Conservation (phyloP, 2,329 filamentous ascomycete genomes). For the Emydomyces testavorans region DNA sequence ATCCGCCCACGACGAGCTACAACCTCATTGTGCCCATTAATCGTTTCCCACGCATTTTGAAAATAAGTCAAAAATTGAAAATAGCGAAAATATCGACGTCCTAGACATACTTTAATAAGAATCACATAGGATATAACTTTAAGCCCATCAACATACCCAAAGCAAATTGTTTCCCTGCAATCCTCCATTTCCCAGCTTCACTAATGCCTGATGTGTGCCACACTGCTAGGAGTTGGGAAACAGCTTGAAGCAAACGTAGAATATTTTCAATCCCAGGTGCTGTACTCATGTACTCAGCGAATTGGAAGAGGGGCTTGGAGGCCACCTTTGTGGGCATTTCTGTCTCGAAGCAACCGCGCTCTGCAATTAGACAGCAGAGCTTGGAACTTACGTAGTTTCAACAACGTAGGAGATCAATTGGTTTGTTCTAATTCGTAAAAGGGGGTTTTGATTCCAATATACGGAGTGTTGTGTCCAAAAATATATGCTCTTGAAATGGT, state of each 20-base stretch:
- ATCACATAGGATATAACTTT: too few species aligned
- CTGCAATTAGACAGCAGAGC: background rate
- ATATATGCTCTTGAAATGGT: background rate
- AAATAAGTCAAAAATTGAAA: constrained; percentile 58
- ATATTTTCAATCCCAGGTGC: constrained; percentile 30
- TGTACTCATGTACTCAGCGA: constrained; percentile 26
- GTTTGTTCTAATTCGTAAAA: background rate
- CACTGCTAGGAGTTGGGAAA: constrained; percentile 13
- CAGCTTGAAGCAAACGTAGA: constrained; percentile 31
- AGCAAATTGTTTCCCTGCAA: constrained; percentile 33
- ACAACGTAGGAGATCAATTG: background rate
- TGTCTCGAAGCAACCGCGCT: background rate
- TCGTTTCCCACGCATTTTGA: constrained; percentile 39
- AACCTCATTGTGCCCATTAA: constrained; percentile 18
- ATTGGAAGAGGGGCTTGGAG: constrained; percentile 15
- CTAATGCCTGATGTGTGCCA: background rate
- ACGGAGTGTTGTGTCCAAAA: background rate
- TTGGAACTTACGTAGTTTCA: background rate
- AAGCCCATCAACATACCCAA: constrained; percentile 34
- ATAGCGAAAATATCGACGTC: constrained; percentile 53
- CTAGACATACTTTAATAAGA: constrained; percentile 20
- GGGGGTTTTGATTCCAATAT: background rate
- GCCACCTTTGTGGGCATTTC: background rate
- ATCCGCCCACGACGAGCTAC: constrained; percentile 19
- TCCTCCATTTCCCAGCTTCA: constrained; percentile 25